These are phyloP conservation scores for Erodium moschatum DNA, from an alignment of 441 rosid genomes.

Conservation along the genomic window DNA sequence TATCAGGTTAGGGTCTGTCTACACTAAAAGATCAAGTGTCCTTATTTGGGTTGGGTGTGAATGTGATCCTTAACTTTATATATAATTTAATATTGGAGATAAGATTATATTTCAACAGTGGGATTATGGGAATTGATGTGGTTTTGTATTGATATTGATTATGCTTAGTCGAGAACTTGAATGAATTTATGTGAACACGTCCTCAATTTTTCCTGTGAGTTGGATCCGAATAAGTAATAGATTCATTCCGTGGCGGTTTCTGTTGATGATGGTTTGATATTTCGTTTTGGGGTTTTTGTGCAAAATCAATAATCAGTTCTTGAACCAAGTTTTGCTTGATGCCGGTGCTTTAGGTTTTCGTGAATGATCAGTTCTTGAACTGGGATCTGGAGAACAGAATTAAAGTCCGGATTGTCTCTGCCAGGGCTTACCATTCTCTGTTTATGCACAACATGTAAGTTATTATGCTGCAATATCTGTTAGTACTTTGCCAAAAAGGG, in stretches of 20 bases:
- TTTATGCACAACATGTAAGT: constrained; percentile 44
- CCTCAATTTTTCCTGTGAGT: background rate
- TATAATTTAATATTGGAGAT: too few species aligned
- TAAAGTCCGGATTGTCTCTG: constrained; percentile 94
- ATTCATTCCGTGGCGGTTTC: background rate
- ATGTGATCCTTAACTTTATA: too few species aligned
- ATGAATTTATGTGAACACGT: background rate
- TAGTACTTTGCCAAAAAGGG: too few species aligned
- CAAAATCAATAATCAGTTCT: constrained; percentile 66
- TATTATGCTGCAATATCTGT: constrained; percentile 49
- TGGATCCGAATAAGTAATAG: background rate
- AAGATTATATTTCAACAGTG: too few species aligned
- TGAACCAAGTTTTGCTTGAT: constrained; percentile 14
- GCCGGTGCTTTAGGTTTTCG: constrained; percentile 9
- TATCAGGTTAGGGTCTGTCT: too few species aligned
- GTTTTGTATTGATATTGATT: background rate
- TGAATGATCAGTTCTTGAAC: constrained; percentile 81
- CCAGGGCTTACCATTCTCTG: constrained; percentile 94
- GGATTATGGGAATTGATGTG: too few species aligned
- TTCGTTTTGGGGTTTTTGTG: background rate
- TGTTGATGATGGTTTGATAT: too few species aligned
- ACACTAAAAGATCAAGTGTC: too few species aligned
- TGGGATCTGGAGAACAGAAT: constrained; percentile 44
- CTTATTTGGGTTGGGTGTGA: too few species aligned
- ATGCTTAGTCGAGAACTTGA: background rate